Evolutionary conservation across 345 rosid species (phyloP), one percentile per base, ranked within the genome.

Genomic region (Fremontodendron californicum): DNA sequence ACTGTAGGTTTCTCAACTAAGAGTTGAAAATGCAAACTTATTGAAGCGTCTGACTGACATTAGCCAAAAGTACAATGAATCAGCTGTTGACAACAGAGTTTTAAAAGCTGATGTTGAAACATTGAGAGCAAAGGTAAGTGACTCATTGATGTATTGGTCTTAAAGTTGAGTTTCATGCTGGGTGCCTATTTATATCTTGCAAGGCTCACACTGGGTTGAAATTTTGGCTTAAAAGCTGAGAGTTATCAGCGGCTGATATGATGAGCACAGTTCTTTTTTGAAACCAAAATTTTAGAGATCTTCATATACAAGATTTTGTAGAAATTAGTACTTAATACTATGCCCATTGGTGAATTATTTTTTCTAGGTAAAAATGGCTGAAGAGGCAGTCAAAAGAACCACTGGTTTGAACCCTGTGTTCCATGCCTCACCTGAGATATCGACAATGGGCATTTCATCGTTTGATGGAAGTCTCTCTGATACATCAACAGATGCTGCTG

Each of bases 331-430:
- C 18, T 65, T 19, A 62, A 46, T n/a, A 27, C 9, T 19, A 58
- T 39, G 65, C 39, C 29, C 45, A 43, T 69, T 16, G 61, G 62
- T 42, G 69, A 65, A 23, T 71, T 55, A 4, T 69, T 18, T 69
- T 69, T 74, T 80, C 35, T 86, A 96, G 99, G 98, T 96, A 74
- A 90, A 91, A 86, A 90, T 96, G 98, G 99, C 98, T 43, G 98
- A 92, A 83, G 97, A 96, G 83, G 79, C 88, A 0, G 97, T 96
- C 48, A 92, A 94, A 85, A 88, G 93, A 78, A 79, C 89, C 79
- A 91, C 97, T 9, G 94, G 97, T 21, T 81, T 91, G 77, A 93
- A 85, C 74, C 95, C 90, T 39, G 16, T 90, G 92, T 78, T 88
- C 68, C 98, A 82, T 67, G 70, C 75, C 19, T 70, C 80, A 65